A percentile compares a stretch with the other conserved stretches of the same genome.
Conservation (phyloP, 768 basidiomycete species). For the Boletus subparvulus region DNA sequence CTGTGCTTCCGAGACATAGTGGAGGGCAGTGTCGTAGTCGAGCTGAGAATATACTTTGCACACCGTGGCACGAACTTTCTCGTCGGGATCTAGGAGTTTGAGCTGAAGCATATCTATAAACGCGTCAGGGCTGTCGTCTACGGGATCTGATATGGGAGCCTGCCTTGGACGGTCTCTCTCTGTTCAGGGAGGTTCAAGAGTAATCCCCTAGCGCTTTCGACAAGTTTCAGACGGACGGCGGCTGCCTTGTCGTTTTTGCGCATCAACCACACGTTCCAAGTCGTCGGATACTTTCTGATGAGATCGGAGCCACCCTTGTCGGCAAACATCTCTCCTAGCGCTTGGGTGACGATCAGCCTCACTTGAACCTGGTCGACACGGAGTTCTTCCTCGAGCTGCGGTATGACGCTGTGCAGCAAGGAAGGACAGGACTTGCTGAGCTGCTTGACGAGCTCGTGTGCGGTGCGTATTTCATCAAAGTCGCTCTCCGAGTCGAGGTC, state of each 20-base stretch:
- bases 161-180: constrained; percentile 71
- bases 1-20: constrained; percentile 67
- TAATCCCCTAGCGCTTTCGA: constrained; percentile 66
- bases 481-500: constrained; percentile 58
- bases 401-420: constrained; percentile 86
- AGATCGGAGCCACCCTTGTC: constrained; percentile 74
- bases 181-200: constrained; percentile 66
- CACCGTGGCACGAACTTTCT: constrained; percentile 82
- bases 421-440: constrained; percentile 78
- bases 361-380: constrained; percentile 70
- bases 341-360: constrained; percentile 79
- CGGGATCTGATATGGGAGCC: constrained; percentile 18
- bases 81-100: constrained; percentile 86
- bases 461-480: constrained; percentile 64
- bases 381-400: constrained; percentile 89
- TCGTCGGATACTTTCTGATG: constrained; percentile 72
- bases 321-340: constrained; percentile 88
- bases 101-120: constrained; percentile 51
- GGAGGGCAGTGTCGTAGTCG: constrained; percentile 88
- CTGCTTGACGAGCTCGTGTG: constrained; percentile 84
- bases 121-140: constrained; percentile 1
- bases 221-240: constrained; percentile 71
- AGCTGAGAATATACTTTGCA: constrained; percentile 80
- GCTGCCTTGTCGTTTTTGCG: constrained; percentile 75
- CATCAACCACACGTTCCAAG: constrained; percentile 84